Conservation (phyloP, 2,329 filamentous ascomycete species). For the Didymella glomerata region DNA sequence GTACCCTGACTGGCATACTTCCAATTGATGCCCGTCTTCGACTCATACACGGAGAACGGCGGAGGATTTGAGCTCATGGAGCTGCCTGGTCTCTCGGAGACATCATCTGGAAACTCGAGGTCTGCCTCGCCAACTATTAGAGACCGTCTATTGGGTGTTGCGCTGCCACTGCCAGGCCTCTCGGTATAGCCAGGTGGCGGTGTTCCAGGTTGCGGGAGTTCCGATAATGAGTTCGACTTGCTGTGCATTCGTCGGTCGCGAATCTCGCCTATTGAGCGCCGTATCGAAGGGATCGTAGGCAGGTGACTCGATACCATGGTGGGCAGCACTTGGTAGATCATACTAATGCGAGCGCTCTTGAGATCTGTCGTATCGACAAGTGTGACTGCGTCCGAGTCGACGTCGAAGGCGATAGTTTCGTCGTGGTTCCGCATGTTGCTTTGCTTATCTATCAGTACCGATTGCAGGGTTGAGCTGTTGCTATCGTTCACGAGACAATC, state of each 20-base stretch:
- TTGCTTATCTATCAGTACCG: conserved; percentile 25
- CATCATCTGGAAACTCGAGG: conserved; percentile 35
- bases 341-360: conserved; percentile 48
- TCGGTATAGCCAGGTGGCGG: conserved; percentile 52
- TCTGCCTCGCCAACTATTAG: conserved; percentile 31
- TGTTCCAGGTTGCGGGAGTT: conserved; percentile 37
- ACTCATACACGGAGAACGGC: conserved; percentile 37
- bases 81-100: conserved; percentile 38
- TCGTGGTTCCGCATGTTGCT: conserved; percentile 20
- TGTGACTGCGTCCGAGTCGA: conserved; percentile 20
- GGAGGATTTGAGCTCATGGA: conserved; percentile 31
- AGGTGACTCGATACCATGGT: conserved; percentile 62
- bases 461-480: conserved; percentile 15
- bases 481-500: conserved; percentile 6
- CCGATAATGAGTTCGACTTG: conserved; percentile 30
- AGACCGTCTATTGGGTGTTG: conserved; percentile 29
- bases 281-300: conserved; percentile 61
- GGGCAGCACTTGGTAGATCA: conserved; percentile 64
- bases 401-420: conserved; percentile 1
- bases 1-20: conserved; percentile 62
- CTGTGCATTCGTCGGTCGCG: conserved; percentile 29
- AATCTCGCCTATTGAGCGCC: conserved; percentile 45
- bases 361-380: conserved; percentile 22
- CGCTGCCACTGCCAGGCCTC: conserved; percentile 35
- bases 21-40: conserved; percentile 57